A percentile compares a stretch with the other conserved stretches of the same genome.
Conservation (phyloP, 805 yeast genomes). For the Groenewaldozyma salmanticensis region DNA sequence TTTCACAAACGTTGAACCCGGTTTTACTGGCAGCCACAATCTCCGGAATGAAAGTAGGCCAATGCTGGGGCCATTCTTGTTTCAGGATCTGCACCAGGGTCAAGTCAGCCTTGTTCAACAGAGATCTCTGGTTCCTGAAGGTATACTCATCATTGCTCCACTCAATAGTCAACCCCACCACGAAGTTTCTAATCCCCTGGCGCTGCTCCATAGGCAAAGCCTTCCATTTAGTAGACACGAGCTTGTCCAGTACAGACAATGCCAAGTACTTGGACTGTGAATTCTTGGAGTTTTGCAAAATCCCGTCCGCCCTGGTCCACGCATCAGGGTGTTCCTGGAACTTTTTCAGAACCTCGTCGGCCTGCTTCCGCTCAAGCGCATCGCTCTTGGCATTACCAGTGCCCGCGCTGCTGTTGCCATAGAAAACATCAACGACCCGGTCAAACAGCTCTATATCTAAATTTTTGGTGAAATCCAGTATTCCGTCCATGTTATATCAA, state of each 20-base stretch:
- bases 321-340: constrained; percentile 93
- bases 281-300: constrained; percentile 65
- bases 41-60: constrained; percentile 97
- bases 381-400: constrained; percentile 41
- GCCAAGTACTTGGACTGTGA: constrained; percentile 89
- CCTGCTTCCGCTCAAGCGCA: constrained; percentile 24
- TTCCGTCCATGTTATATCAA: constrained; percentile 54
- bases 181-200: constrained; percentile 84
- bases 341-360: constrained; percentile 30
- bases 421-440: constrained; percentile 75
- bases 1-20: constrained; percentile 90
- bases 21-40: constrained; percentile 75
- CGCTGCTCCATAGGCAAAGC: constrained; percentile 81
- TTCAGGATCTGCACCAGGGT: constrained; percentile 89
- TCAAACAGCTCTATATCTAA: constrained; percentile 74
- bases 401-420: too few relatives aligned
- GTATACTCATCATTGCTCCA: constrained; percentile 76
- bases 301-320: constrained; percentile 90
- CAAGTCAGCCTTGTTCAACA: constrained; percentile 86
- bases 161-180: constrained; percentile 86
- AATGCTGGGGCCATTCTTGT: constrained; percentile 98
- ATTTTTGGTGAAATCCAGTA: constrained; percentile 79
- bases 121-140: constrained; percentile 63
- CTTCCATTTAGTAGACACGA: constrained; percentile 91
- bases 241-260: constrained; percentile 75